phyloP scores from a whole-genome alignment of 306 rosid species.

The Citrullus amarus region DNA sequence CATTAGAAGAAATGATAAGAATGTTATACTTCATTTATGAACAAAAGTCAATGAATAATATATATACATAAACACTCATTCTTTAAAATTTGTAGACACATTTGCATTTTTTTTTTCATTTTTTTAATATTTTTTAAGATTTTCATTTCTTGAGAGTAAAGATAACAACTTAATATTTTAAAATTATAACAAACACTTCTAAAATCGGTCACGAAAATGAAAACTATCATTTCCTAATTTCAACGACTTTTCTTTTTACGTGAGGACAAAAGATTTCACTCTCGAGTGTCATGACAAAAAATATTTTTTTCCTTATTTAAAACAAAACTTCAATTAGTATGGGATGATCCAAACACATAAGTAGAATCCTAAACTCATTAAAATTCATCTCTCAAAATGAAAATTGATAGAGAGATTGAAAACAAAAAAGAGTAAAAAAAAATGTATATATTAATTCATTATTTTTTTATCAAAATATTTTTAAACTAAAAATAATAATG shows the following conservation, averaged over 20 bases:
- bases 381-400: neutral
- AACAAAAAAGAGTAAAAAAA: no score
- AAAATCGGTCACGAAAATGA: neutral
- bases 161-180: neutral
- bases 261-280: neutral
- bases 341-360: neutral
- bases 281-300: neutral
- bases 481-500: no score
- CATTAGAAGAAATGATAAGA: neutral
- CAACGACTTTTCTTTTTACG: neutral
- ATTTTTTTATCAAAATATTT: no score
- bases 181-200: neutral
- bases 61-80: neutral
- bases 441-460: no score
- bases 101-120: no score
- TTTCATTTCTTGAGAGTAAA: neutral
- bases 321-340: neutral
- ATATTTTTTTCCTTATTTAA: neutral
- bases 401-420: no score
- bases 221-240: neutral
- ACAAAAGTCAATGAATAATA: no score
- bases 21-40: neutral
- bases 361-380: neutral
- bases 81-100: neutral
- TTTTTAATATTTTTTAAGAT: neutral